A percentile compares a stretch with the other conserved stretches of the same genome.
Evolutionary conservation across 441 rosid species (phyloP).

Genomic region (Jatropha podagrica): DNA sequence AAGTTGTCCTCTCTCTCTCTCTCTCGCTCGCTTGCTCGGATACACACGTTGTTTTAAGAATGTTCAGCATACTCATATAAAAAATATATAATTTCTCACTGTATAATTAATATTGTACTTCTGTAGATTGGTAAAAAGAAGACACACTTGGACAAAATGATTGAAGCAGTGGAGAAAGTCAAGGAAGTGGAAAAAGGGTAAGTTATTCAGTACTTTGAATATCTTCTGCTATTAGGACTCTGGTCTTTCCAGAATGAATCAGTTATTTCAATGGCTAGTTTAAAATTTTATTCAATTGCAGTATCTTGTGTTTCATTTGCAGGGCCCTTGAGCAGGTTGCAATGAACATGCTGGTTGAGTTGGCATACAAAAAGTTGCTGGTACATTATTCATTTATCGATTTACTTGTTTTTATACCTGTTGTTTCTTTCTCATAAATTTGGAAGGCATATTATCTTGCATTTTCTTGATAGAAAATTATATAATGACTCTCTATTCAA

Average conservation of each 20-base stretch:
- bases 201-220: constrained; percentile 9
- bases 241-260: not conserved
- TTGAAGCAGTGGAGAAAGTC: constrained; percentile 37
- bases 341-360: constrained; percentile 55
- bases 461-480: not conserved
- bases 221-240: constrained; percentile 11
- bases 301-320: constrained; percentile 23
- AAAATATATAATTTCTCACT: not conserved
- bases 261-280: not conserved
- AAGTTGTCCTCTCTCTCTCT: not conserved
- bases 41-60: not conserved
- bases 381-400: constrained; percentile 24
- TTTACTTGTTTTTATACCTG: not conserved
- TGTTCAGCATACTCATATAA: not conserved
- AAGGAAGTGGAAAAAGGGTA: constrained; percentile 40
- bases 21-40: not conserved
- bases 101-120: constrained; percentile 1
- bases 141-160: constrained; percentile 34
- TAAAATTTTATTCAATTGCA: constrained; percentile 5
- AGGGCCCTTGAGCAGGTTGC: constrained; percentile 57
- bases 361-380: constrained; percentile 54
- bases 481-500: not conserved
- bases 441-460: not conserved
- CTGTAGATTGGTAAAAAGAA: constrained; percentile 43
- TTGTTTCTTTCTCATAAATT: not conserved